Evolutionary conservation across 2,329 filamentous ascomycete genomes (phyloP).

Genomic region (Microdochium paspali): DNA sequence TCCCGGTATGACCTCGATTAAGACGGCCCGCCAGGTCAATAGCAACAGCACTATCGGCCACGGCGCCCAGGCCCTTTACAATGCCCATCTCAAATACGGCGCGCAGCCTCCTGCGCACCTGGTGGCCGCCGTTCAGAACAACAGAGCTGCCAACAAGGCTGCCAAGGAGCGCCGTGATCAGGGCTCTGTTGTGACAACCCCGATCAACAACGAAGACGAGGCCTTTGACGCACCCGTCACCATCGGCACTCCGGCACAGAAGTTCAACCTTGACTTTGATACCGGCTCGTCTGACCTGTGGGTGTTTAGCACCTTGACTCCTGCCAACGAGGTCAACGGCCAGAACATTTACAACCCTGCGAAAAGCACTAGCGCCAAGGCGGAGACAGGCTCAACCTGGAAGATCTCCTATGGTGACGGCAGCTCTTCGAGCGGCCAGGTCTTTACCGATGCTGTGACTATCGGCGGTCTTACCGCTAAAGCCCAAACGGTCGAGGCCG

Average conservation of each 20-base stretch:
- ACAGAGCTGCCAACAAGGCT: not conserved
- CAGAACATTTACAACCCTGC: constrained; percentile 17
- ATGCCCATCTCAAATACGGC: not conserved
- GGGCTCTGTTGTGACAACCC: not conserved
- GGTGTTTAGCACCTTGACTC: constrained; percentile 20
- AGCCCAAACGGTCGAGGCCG: constrained; percentile 21
- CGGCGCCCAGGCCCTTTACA: not conserved
- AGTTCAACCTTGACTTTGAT: constrained; percentile 22
- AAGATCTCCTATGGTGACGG: constrained; percentile 21
- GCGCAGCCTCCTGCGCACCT: not conserved
- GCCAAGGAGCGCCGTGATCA: not conserved
- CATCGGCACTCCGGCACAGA: constrained; percentile 21
- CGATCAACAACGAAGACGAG: not conserved
- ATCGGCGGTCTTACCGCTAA: constrained; percentile 18
- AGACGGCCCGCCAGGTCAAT: not conserved
- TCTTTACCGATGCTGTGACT: constrained; percentile 21
- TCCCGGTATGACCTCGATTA: not conserved
- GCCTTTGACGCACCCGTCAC: constrained; percentile 18
- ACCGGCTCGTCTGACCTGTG: constrained; percentile 23
- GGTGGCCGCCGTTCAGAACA: not conserved
- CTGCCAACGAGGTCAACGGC: constrained; percentile 12
- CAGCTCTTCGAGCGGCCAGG: constrained; percentile 20
- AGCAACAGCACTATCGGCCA: not conserved
- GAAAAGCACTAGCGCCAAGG: constrained; percentile 14
- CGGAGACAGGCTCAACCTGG: constrained; percentile 16